Base-by-base conservation (phyloP, 2,329 filamentous ascomycete genomes). In the Boeremia lycopersici region DNA sequence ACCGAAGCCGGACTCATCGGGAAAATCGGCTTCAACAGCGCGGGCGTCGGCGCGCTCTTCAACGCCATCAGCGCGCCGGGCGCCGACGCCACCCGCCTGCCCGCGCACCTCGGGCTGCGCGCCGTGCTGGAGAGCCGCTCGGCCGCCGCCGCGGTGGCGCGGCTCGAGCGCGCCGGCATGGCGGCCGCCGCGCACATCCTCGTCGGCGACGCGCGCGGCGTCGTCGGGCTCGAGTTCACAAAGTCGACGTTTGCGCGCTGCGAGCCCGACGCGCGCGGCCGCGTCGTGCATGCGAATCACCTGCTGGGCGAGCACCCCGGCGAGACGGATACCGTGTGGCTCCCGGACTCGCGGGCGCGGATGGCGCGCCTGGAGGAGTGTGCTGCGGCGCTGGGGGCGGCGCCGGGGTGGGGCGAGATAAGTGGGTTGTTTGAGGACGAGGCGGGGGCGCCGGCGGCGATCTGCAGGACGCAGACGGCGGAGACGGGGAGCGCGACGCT, bases 1-100 rank as follows among this genome's bases (percentile, higher is more conserved):
- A 86, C 84, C 0, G 85, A 87, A 64, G 83, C 80, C 0, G 84
- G 85, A 12, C 79, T 87, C 19, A 80, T 89, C 30, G 86, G 85
- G 12, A 89, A 89, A 69, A 87, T 89, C 19, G 86, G 86, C 0
- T 76, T 88, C 60, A 89, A 89, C 63, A 75, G 74, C 13, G 64
- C 69, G 0, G 84, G 85, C 0, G 83, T 89, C 0, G 86, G 84
- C 0, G 81, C 82, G 0, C 82, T 81, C 38, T 74, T 88, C 8
- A 89, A 89, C 56, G 86, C 86, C 0, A 85, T 89, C 56, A 78
- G 79, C 34, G 83, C 83, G 3, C 77, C 78, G 2, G 84, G 84
- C 1, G 79, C 86, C 42, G 77, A 85, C 62, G 62, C 71, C 2
- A 69, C 71, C 1, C 79, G 78, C 7, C 62, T 88, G 2, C 86